Evolutionary conservation across 2,329 filamentous ascomycete genomes (phyloP).

Genomic region (Verticillium dahliae): DNA sequence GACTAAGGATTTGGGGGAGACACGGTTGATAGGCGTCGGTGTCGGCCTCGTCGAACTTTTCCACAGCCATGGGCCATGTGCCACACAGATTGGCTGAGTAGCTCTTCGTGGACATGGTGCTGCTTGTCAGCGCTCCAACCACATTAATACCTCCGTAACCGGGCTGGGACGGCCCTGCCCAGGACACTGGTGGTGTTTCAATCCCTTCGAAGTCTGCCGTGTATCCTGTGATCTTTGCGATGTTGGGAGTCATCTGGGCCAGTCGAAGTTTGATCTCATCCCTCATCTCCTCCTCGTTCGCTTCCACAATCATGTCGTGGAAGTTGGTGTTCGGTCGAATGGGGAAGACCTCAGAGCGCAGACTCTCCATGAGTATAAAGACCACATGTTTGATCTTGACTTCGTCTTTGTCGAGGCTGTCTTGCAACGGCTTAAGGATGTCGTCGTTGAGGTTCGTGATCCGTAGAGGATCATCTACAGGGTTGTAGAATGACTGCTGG

Average conservation of each 20-base stretch:
- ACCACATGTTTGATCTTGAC: conserved; percentile 28
- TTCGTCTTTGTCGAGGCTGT: conserved; percentile 7
- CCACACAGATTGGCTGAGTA: conserved; percentile 26
- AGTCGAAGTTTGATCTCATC: conserved; percentile 17
- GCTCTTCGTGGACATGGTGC: conserved; percentile 29
- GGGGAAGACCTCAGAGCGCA: conserved; percentile 26
- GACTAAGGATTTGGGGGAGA: conserved; percentile 18
- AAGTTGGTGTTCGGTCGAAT: conserved; percentile 24
- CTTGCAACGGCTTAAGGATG: conserved; percentile 11
- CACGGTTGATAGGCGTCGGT: conserved; percentile 31
- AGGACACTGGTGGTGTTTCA: conserved; percentile 2
- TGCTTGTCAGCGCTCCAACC: conserved; percentile 22
- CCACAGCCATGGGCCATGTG: conserved; percentile 23
- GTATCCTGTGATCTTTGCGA: conserved; percentile 16
- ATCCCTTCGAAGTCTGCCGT: background rate
- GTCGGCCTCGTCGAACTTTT: conserved; percentile 26
- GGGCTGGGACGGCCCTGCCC: conserved; percentile 10
- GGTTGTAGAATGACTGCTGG: conserved; percentile 22
- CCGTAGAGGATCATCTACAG: conserved; percentile 21
- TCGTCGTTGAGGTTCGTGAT: conserved; percentile 23
- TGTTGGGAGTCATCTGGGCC: conserved; percentile 15
- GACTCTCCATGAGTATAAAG: conserved; percentile 27
- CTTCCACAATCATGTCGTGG: conserved; percentile 15
- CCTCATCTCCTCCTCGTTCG: conserved; percentile 17
- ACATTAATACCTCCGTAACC: conserved; percentile 25